Evolutionary conservation across 2,329 filamentous ascomycete genomes (phyloP), one percentile per base, ranked within the genome.

Genomic region (Fusarium decemcellulare): DNA sequence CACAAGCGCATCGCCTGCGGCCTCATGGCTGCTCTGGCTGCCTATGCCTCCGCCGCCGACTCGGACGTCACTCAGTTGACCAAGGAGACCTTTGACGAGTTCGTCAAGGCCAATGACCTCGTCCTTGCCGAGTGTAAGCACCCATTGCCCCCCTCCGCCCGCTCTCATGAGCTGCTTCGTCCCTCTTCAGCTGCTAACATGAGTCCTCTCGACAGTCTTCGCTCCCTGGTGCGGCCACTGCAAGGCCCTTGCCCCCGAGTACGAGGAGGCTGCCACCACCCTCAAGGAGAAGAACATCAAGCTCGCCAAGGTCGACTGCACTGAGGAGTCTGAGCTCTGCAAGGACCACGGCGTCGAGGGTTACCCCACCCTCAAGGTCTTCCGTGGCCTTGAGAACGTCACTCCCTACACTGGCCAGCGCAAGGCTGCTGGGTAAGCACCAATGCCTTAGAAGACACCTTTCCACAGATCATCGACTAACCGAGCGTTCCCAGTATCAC

Each of bases 291-390:
- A 95, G 90, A 88, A 92, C 80, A 95, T 96, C 83, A 89, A 88
- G 78, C 87, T 97, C 60, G 92, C 88, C 82, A 96, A 97, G 90
- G 84, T 97, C 75, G 95, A 98, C 87, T 98, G 96, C 88, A 98
- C 95, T 78, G 94, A 93, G 81, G 93, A 99, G 87, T 85, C 91
- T 69, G 94, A 97, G 36, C 92, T 99, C 73, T 99, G 96, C 90
- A 89, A 94, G 82, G 86, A 89, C 75, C 93, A 93, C 77, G 95
- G 93, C 68, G 95, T 99, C 44, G 94, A 98, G 87, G 96, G 96
- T 72, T 99, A 99, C 88, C 96, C 96, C 68, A 99, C 96, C 73
- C 90, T 99, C 80, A 99, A 98, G 91, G 90, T 99, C 84, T 99
- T 99, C 94, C 94, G 95, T 77, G 95, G 96, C 75, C 83, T 85